Conservation (phyloP, 2,329 filamentous ascomycete species). For the Fusarium poae region DNA sequence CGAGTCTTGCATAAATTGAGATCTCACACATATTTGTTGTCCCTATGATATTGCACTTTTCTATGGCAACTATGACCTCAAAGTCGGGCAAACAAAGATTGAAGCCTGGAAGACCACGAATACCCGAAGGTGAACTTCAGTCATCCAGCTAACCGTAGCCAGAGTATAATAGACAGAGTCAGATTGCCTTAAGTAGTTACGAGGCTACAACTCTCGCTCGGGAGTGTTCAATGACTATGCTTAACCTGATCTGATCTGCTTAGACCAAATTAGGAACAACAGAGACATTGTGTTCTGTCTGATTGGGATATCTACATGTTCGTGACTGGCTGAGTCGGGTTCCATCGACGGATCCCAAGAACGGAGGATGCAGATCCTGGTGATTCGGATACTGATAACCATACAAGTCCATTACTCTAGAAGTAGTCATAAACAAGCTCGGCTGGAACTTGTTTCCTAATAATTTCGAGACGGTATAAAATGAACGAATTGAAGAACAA, state of each 20-base stretch:
- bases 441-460: background rate
- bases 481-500: conserved; percentile 2
- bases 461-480: background rate
- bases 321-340: background rate
- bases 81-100: conserved; percentile 54
- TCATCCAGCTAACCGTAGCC: no score
- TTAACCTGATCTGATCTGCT: background rate
- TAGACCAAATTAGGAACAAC: background rate
- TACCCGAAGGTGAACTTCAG: no score
- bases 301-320: background rate
- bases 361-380: background rate
- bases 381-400: background rate
- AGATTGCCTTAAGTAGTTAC: no score
- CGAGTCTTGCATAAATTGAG: no score
- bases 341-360: background rate
- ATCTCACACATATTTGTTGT: no score
- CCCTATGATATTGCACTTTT: background rate
- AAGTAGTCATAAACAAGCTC: background rate
- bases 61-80: conserved; percentile 51
- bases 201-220: background rate
- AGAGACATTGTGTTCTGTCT: conserved; percentile 3
- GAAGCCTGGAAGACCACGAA: conserved; percentile 47
- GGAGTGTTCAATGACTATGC: no score
- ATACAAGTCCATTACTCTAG: background rate
- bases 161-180: no score